Conservation (phyloP, 2,329 filamentous ascomycete genomes). For the Knufia petricola region DNA sequence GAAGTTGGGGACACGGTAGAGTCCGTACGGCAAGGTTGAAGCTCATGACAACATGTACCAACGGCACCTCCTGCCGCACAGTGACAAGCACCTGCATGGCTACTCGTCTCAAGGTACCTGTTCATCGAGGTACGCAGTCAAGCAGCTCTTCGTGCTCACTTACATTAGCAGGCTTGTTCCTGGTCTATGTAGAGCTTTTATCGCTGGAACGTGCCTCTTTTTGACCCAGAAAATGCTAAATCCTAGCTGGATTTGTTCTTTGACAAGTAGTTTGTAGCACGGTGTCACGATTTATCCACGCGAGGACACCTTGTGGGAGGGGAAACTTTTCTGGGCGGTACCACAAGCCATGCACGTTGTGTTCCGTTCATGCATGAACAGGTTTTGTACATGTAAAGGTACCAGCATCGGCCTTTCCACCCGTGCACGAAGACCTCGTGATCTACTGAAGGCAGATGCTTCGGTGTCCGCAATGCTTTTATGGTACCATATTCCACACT, state of each 20-base stretch:
- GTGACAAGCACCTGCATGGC: no score
- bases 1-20: no score
- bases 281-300: not conserved
- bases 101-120: no score
- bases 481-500: not conserved
- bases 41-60: no score
- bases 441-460: not conserved
- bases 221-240: not conserved
- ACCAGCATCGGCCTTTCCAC: not conserved
- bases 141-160: not conserved
- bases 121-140: no score
- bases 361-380: not conserved
- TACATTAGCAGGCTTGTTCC: not conserved
- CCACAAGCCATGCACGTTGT: not conserved
- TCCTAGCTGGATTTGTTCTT: not conserved
- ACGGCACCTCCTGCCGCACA: no score
- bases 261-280: not conserved
- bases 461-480: not conserved
- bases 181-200: not conserved
- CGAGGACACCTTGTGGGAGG: not conserved
- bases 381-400: not conserved
- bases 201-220: not conserved
- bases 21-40: no score
- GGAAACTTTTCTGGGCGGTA: not conserved
- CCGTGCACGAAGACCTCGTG: not conserved